Evolutionary conservation across 2,329 filamentous ascomycete genomes (phyloP).

Genomic region (Trichocomaceae sp.): DNA sequence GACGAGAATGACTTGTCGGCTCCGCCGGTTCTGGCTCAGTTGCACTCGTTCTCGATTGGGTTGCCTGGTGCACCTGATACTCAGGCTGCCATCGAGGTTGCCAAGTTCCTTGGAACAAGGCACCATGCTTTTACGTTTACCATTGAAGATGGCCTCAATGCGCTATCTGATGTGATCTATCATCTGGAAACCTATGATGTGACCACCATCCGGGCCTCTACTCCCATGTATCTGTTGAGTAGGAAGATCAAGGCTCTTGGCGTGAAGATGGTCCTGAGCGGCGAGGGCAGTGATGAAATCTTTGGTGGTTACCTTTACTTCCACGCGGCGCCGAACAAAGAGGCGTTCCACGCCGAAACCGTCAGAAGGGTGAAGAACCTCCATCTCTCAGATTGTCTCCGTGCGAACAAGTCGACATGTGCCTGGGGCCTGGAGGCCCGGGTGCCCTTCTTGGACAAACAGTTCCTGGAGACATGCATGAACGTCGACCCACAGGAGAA

Average conservation of each 20-base stretch:
- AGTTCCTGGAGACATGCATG: constrained; percentile 91
- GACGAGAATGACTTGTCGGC: constrained; percentile 85
- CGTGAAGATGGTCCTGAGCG: constrained; percentile 98
- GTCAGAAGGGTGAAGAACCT: constrained; percentile 93
- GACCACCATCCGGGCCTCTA: constrained; percentile 95
- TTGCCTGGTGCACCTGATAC: constrained; percentile 89
- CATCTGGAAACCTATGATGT: constrained; percentile 98
- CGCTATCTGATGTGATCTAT: constrained; percentile 94
- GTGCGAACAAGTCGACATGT: constrained; percentile 97
- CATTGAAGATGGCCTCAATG: constrained; percentile 93
- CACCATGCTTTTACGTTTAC: constrained; percentile 99
- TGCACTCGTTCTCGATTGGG: constrained; percentile 98
- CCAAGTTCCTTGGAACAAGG: constrained; percentile 93
- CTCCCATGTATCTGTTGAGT: constrained; percentile 95
- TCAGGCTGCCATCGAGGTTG: constrained; percentile 83
- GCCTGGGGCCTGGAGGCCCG: constrained; percentile 97
- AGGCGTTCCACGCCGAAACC: constrained; percentile 92
- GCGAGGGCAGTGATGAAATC: constrained; percentile 95
- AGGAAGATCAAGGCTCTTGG: constrained; percentile 99
- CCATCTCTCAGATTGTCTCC: constrained; percentile 89
- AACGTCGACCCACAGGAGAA: constrained; percentile 91
- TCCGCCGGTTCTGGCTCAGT: constrained; percentile 82
- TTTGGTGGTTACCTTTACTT: constrained; percentile 99
- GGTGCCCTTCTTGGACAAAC: constrained; percentile 95
- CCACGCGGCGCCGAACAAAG: constrained; percentile 84